phyloP scores from a whole-genome alignment of 495 filamentous ascomycete species.

The Penicillium bovifimosum region DNA sequence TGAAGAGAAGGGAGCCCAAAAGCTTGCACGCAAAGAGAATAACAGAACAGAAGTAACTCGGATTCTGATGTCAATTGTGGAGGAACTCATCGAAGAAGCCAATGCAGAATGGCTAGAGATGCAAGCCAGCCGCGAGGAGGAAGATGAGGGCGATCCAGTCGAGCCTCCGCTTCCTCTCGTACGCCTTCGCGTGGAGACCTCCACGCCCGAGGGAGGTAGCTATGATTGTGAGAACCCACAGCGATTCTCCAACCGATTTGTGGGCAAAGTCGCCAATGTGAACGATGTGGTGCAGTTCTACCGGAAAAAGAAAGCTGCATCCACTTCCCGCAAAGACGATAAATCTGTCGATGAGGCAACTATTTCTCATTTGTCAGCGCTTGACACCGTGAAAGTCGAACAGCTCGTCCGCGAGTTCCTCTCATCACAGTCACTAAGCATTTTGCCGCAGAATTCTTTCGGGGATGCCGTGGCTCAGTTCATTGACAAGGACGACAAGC shows the following conservation, averaged over 20 bases:
- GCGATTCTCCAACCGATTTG: constrained; percentile 91
- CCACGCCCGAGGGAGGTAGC: constrained; percentile 76
- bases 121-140: constrained; percentile 52
- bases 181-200: constrained; percentile 84
- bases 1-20: constrained; percentile 70
- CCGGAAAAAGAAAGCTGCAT: constrained; percentile 64
- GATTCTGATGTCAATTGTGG: constrained; percentile 68
- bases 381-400: constrained; percentile 81
- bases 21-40: constrained; percentile 70
- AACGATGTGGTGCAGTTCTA: constrained; percentile 93
- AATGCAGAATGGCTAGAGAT: constrained; percentile 70
- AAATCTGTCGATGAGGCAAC: constrained; percentile 51
- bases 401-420: constrained; percentile 83
- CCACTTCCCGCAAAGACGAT: constrained; percentile 34
- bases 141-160: constrained; percentile 49
- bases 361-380: constrained; percentile 51
- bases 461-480: constrained; percentile 91
- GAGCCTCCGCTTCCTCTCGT: constrained; percentile 73
- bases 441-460: constrained; percentile 85
- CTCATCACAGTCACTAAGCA: constrained; percentile 75
- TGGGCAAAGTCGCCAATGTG: constrained; percentile 82
- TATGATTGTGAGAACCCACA: constrained; percentile 96
- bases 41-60: constrained; percentile 75
- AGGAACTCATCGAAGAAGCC: constrained; percentile 82
- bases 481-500: constrained; percentile 91